Conservation (phyloP, 305 asterid species). For the Fraxinus ornus region DNA sequence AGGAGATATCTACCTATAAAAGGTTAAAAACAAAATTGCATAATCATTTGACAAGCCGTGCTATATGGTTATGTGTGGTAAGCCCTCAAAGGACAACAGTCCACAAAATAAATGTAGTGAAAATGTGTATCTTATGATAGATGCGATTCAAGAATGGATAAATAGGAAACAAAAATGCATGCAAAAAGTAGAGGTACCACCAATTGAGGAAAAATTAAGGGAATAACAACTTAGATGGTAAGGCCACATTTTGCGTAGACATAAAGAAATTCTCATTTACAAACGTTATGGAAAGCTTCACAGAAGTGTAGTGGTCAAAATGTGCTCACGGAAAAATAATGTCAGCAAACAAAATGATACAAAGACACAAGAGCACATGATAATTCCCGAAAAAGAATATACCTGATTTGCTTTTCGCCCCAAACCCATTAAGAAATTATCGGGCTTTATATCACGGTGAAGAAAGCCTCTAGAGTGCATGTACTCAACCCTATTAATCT, state of each 20-base stretch:
- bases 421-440: conserved; percentile 56
- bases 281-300: neutral
- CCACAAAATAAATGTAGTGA: neutral
- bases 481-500: conserved; percentile 56
- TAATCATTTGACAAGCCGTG: neutral
- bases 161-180: neutral
- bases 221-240: neutral
- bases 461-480: conserved; percentile 61
- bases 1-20: neutral
- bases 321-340: neutral
- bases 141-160: neutral
- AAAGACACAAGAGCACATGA: neutral
- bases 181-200: neutral
- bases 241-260: neutral
- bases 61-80: neutral
- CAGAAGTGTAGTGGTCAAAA: neutral
- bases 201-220: neutral
- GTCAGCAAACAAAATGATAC: neutral
- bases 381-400: neutral
- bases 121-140: neutral
- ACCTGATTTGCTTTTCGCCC: conserved; percentile 66
- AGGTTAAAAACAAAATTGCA: neutral
- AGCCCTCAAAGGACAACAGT: neutral
- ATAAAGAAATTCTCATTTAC: neutral
- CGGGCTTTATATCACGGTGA: conserved; percentile 61